These are phyloP conservation scores for Ambrosiella xylebori DNA, from an alignment of 2,329 filamentous ascomycete species.

Conservation along the genomic window DNA sequence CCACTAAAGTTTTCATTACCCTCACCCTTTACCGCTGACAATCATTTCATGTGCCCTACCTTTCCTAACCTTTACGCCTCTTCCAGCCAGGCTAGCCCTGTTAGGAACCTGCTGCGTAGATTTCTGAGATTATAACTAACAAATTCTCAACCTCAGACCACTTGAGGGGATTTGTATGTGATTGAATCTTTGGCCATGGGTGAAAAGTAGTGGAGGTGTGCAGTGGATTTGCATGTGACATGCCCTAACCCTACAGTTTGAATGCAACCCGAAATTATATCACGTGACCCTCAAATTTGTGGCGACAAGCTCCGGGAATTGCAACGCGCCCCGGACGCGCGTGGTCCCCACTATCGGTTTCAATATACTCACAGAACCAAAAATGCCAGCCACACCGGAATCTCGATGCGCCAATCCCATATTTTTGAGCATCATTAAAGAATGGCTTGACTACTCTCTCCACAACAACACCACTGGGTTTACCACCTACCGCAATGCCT, in stretches of 20 bases:
- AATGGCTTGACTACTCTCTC: slow-evolving; percentile 55
- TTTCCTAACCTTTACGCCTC: too few species aligned
- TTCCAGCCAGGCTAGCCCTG: too few species aligned
- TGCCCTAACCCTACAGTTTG: neutral
- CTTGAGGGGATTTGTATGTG: too few species aligned
- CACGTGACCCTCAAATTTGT: neutral
- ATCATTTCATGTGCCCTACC: too few species aligned
- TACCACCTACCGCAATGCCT: slow-evolving; percentile 58
- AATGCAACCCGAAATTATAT: neutral
- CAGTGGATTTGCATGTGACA: neutral
- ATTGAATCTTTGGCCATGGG: too few species aligned
- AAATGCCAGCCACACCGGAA: neutral
- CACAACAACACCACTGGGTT: slow-evolving; percentile 54
- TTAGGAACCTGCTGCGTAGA: too few species aligned
- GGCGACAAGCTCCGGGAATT: neutral
- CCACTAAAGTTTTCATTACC: too few species aligned
- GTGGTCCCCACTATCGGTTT: neutral
- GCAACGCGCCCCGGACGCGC: neutral
- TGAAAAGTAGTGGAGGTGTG: too few species aligned
- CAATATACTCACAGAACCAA: neutral
- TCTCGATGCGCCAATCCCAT: slow-evolving; percentile 48
- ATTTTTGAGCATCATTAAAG: slow-evolving; percentile 55
- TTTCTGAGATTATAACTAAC: too few species aligned
- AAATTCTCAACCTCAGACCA: too few species aligned
- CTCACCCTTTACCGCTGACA: too few species aligned